These are phyloP conservation scores for Eucalyptus cladocalyx DNA, from an alignment of 345 rosid genomes.

Conservation along the genomic window DNA sequence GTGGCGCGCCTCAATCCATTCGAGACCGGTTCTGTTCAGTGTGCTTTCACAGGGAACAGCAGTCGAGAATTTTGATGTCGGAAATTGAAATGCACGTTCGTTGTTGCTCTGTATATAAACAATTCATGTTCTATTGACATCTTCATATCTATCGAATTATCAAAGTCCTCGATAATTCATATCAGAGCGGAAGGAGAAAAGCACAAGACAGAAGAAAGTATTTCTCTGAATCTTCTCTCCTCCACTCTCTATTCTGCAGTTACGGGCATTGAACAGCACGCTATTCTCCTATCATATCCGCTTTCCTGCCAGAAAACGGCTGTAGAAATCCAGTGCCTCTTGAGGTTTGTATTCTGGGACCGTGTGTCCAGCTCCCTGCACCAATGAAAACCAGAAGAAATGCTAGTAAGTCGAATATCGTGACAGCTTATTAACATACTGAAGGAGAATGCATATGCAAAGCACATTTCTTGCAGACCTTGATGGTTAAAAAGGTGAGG, in stretches of 20 bases:
- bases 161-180: neutral
- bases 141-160: neutral
- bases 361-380: constrained; percentile 81
- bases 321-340: constrained; percentile 71
- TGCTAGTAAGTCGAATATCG: neutral
- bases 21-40: neutral
- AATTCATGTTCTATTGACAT: neutral
- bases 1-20: no score
- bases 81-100: neutral
- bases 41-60: neutral
- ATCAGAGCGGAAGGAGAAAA: neutral
- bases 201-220: neutral
- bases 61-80: neutral
- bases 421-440: neutral
- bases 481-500: neutral
- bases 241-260: neutral
- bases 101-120: neutral
- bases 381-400: neutral
- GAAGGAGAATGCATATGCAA: neutral
- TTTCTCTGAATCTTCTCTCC: neutral
- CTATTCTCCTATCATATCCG: constrained; percentile 7
- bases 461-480: neutral
- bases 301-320: constrained; percentile 54
- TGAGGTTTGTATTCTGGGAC: constrained; percentile 79
- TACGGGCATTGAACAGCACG: neutral